Evolutionary conservation across 345 rosid genomes (phyloP).

Genomic region (Aethionema arabicum): DNA sequence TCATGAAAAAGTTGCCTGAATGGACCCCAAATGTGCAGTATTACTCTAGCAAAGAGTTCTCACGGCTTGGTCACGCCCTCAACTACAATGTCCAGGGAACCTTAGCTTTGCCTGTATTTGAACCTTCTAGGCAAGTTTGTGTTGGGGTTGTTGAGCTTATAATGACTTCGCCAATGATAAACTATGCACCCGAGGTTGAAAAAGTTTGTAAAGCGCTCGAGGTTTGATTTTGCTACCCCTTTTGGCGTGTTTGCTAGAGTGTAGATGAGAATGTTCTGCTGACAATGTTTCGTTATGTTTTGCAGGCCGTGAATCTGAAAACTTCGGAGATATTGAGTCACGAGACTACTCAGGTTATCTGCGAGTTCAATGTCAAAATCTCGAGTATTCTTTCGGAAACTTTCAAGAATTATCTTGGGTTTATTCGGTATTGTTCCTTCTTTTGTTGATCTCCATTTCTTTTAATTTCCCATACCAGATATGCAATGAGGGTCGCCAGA

Average conservation of each 20-base stretch:
- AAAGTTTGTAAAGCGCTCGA: slow-evolving; percentile 98
- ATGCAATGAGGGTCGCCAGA: slow-evolving; percentile 83
- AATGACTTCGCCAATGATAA: slow-evolving; percentile 78
- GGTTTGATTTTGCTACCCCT: slow-evolving; percentile 51
- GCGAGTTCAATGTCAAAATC: slow-evolving; percentile 33
- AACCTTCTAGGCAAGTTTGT: slow-evolving; percentile 74
- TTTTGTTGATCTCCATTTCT: slow-evolving; percentile 26
- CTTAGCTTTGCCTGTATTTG: slow-evolving; percentile 91
- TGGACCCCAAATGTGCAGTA: slow-evolving; percentile 97
- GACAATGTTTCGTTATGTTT: slow-evolving; percentile 37
- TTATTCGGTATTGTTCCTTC: slow-evolving; percentile 32
- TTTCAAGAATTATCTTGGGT: slow-evolving; percentile 31
- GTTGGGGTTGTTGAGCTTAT: slow-evolving; percentile 91
- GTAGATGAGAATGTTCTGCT: not conserved
- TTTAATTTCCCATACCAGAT: slow-evolving; percentile 51
- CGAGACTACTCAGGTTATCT: slow-evolving; percentile 69
- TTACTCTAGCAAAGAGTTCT: slow-evolving; percentile 77
- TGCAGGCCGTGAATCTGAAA: slow-evolving; percentile 91
- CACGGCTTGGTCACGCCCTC: slow-evolving; percentile 74
- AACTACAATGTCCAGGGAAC: slow-evolving; percentile 75
- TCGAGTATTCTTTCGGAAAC: slow-evolving; percentile 38
- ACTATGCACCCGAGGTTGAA: slow-evolving; percentile 90
- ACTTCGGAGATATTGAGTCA: slow-evolving; percentile 81
- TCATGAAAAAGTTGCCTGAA: slow-evolving; percentile 73
- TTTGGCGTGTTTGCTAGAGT: not conserved